A percentile compares a stretch with the other conserved stretches of the same genome.
These are phyloP conservation scores for Cenococcum geophilum DNA, from an alignment of 495 filamentous ascomycete genomes.

Conservation along the genomic window DNA sequence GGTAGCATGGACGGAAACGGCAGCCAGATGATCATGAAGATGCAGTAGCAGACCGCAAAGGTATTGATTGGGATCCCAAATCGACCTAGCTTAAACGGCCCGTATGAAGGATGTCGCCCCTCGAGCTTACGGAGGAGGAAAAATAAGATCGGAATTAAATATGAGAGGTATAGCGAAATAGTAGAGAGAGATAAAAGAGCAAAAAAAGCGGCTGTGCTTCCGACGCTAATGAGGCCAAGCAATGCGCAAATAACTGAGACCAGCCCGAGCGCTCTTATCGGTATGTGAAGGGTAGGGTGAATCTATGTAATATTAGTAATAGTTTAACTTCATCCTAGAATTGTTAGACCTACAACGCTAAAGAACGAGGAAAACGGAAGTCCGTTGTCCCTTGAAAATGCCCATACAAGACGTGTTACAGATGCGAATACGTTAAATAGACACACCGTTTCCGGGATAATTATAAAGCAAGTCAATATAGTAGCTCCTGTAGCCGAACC, in stretches of 20 bases:
- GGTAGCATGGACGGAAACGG: slow-evolving; percentile 44
- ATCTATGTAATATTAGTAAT: slow-evolving; percentile 33
- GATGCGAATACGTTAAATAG: slow-evolving; percentile 48
- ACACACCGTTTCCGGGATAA: slow-evolving; percentile 39
- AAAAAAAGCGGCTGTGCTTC: slow-evolving; percentile 51
- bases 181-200: slow-evolving; percentile 44
- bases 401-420: slow-evolving; percentile 52
- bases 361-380: slow-evolving; percentile 50
- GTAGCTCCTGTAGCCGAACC: slow-evolving; percentile 17
- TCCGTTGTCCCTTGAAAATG: slow-evolving; percentile 51
- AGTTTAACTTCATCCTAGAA: neutral
- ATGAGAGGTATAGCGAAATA: slow-evolving; percentile 24
- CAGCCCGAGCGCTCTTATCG: slow-evolving; percentile 31
- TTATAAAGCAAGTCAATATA: slow-evolving; percentile 23
- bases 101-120: slow-evolving; percentile 16
- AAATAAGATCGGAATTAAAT: slow-evolving; percentile 26
- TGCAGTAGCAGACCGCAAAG: slow-evolving; percentile 40
- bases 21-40: slow-evolving; percentile 43
- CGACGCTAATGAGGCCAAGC: slow-evolving; percentile 57
- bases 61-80: slow-evolving; percentile 43
- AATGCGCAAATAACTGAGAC: slow-evolving; percentile 42
- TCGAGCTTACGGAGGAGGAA: slow-evolving; percentile 6
- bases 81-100: slow-evolving; percentile 32
- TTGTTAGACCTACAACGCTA: slow-evolving; percentile 43
- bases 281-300: slow-evolving; percentile 42